Evolutionary conservation across 805 yeast species (phyloP).

Genomic region (Candida berthetii): DNA sequence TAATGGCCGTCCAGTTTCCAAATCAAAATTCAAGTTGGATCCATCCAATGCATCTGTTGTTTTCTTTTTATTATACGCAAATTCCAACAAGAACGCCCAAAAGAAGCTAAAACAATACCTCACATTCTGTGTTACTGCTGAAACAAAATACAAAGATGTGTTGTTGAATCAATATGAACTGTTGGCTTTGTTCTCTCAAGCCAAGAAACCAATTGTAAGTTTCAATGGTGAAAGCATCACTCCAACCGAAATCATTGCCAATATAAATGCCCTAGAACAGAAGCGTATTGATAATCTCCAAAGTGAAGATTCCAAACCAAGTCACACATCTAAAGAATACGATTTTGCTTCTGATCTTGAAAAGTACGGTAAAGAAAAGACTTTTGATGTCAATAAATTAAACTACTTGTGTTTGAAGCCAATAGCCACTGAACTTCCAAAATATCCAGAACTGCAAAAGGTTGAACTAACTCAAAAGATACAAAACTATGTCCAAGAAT

Average conservation of each 20-base stretch:
- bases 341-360: too few species aligned
- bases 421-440: not conserved
- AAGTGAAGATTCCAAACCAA: too few species aligned
- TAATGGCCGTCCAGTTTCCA: too few species aligned
- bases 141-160: not conserved
- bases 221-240: too few species aligned
- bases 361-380: not conserved
- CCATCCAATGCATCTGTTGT: not conserved
- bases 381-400: not conserved
- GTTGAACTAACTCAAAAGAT: not conserved
- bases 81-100: not conserved
- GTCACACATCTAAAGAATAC: too few species aligned
- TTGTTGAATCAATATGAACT: not conserved
- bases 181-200: not conserved
- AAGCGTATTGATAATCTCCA: too few species aligned
- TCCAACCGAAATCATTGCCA: too few species aligned
- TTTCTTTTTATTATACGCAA: not conserved
- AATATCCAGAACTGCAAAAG: not conserved
- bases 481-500: not conserved
- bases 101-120: not conserved
- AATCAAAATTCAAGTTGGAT: too few species aligned
- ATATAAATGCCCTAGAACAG: too few species aligned
- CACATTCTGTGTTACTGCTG: not conserved
- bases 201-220: not conserved
- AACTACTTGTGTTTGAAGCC: not conserved